Evolutionary conservation across 1,284 basidiomycete genomes (phyloP).

Genomic region (Ganoderma lucidum): DNA sequence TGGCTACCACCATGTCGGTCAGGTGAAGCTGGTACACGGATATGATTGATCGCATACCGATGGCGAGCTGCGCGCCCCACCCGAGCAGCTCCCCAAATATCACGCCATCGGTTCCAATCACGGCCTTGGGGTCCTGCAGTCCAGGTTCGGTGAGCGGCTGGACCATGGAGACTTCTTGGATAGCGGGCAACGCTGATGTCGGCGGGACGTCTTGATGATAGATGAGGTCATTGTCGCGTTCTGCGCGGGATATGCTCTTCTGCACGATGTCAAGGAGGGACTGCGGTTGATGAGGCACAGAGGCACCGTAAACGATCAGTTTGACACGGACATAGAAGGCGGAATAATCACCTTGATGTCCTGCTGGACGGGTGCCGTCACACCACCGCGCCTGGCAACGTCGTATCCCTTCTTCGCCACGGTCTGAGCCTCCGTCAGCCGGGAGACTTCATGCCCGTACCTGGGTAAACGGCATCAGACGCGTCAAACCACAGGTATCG

Average conservation of each 20-base stretch:
- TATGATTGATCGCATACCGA: conserved; percentile 64
- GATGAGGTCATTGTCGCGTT: conserved; percentile 95
- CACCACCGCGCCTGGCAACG: conserved; percentile 68
- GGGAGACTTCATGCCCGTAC: conserved; percentile 86
- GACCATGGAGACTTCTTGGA: conserved; percentile 78
- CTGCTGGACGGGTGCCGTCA: conserved; percentile 68
- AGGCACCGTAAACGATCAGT: conserved; percentile 1
- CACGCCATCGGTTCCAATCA: conserved; percentile 56
- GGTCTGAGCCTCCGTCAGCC: conserved; percentile 72
- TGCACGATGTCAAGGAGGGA: conserved; percentile 75
- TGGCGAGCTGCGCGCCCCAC: conserved; percentile 90
- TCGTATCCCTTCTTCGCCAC: conserved; percentile 81
- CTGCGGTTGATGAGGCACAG: conserved; percentile 43
- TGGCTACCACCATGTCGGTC: conserved; percentile 55
- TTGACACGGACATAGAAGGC: no score
- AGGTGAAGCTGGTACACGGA: conserved; percentile 4
- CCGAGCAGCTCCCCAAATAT: conserved; percentile 84
- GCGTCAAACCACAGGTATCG: neutral
- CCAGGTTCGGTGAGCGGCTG: conserved; percentile 67
- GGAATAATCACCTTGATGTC: conserved; percentile 75
- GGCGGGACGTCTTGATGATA: conserved; percentile 92
- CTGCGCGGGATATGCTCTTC: conserved; percentile 75
- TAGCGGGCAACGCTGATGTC: conserved; percentile 69
- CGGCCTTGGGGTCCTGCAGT: conserved; percentile 66
- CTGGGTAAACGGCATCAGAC: conserved; percentile 46